Percentiles rank a stretch among this genome's conserved stretches.
Evolutionary conservation across 1,284 basidiomycete genomes (phyloP).

Genomic region (Puccinia triticina): DNA sequence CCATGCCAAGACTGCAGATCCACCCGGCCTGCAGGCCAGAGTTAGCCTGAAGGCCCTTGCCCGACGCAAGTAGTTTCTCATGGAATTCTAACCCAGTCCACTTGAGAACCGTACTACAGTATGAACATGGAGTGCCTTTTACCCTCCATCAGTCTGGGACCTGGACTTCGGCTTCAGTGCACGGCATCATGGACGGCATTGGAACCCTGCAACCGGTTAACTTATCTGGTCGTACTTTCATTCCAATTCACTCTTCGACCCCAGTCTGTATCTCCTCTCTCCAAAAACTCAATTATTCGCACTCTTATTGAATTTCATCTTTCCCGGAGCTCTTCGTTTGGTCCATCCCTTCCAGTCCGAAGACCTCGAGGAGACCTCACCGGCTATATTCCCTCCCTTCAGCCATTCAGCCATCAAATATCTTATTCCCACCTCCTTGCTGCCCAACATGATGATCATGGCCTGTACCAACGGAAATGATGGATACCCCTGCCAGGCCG

Average conservation of each 20-base stretch:
- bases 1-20: too few relatives aligned
- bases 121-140: too few relatives aligned
- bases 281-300: too few relatives aligned
- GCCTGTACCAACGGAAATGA: conserved; percentile 48
- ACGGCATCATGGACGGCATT: too few relatives aligned
- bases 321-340: background rate
- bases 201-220: too few relatives aligned
- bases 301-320: background rate
- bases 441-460: conserved; percentile 30
- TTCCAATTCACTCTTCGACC: too few relatives aligned
- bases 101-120: background rate
- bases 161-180: too few relatives aligned
- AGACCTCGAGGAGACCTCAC: background rate
- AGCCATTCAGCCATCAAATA: background rate
- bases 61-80: background rate
- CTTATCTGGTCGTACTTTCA: too few relatives aligned
- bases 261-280: too few relatives aligned
- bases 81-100: background rate
- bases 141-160: too few relatives aligned
- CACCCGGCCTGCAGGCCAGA: too few relatives aligned
- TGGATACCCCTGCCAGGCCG: conserved; percentile 42
- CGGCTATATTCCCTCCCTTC: background rate
- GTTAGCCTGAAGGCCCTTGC: background rate
- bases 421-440: background rate
- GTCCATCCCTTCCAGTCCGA: background rate